Conservation (phyloP, 1,284 basidiomycete species). For the Meripilus lineatus region DNA sequence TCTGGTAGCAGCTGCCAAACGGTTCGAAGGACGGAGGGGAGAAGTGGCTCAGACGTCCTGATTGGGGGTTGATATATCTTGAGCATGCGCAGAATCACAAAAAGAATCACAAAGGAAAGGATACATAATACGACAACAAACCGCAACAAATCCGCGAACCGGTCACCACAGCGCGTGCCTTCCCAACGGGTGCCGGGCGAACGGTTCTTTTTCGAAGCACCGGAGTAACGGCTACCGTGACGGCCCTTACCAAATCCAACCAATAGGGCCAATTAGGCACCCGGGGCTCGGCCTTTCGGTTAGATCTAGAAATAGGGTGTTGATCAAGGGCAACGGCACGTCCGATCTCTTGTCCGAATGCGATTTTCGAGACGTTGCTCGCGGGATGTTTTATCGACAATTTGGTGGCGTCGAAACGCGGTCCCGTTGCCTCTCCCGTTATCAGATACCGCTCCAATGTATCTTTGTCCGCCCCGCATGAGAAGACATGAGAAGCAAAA, state of each 20-base stretch:
- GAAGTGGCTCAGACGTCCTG: background rate
- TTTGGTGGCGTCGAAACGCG: background rate
- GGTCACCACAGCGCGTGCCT: constrained; percentile 8
- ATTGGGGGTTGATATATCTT: background rate
- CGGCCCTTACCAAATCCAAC: background rate
- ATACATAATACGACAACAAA: constrained; percentile 15
- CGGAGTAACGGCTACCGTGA: background rate
- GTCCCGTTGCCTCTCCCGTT: background rate
- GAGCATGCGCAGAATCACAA: background rate
- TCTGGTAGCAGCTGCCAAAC: background rate
- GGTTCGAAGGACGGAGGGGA: constrained; percentile 2
- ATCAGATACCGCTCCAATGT: background rate
- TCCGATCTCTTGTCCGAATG: too few species aligned
- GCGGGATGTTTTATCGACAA: background rate
- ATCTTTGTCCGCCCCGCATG: background rate
- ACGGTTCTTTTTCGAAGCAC: background rate
- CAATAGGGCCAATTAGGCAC: constrained; percentile 8
- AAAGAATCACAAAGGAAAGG: background rate
- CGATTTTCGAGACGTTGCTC: background rate
- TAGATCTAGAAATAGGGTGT: constrained; percentile 4
- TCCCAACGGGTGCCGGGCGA: constrained; percentile 7
- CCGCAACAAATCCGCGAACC: constrained; percentile 14
- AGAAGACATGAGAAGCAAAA: background rate
- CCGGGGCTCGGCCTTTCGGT: constrained; percentile 5
- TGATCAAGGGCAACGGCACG: background rate